Conservation (phyloP, 805 yeast genomes). For the Candida stauntonica region DNA sequence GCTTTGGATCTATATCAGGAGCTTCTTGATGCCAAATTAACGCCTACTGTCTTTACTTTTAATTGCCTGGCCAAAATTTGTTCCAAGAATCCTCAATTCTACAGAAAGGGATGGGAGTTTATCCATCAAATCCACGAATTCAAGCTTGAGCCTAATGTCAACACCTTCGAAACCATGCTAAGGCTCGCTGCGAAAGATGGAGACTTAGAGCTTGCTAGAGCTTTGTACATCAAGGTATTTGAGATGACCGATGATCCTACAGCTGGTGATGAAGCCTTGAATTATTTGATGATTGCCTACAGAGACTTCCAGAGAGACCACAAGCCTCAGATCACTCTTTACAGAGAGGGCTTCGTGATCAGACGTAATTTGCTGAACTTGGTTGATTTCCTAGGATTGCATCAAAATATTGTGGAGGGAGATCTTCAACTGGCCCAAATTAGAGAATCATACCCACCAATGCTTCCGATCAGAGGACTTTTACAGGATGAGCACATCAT, state of each 20-base stretch:
- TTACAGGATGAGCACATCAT: constrained; percentile 40
- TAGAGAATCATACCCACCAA: constrained; percentile 47
- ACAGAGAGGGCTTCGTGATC: constrained; percentile 42
- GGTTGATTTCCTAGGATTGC: constrained; percentile 33
- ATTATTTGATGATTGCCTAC: constrained; percentile 45
- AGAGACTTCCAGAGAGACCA: constrained; percentile 33
- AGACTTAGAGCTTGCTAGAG: constrained; percentile 67
- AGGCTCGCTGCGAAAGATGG: constrained; percentile 77
- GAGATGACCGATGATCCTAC: constrained; percentile 27
- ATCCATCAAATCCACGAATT: constrained; percentile 56
- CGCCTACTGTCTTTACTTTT: constrained; percentile 42
- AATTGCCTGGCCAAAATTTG: constrained; percentile 68
- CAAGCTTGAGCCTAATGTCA: constrained; percentile 37
- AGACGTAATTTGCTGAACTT: constrained; percentile 43
- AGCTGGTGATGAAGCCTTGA: constrained; percentile 15
- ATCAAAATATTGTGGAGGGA: constrained; percentile 13
- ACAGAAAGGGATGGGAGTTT: constrained; percentile 70
- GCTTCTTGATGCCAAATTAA: constrained; percentile 39
- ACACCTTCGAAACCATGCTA: constrained; percentile 64
- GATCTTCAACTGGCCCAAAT: constrained; percentile 16
- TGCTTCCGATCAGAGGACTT: constrained; percentile 56
- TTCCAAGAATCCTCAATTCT: constrained; percentile 43
- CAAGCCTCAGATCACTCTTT: constrained; percentile 35
- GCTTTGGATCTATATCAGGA: constrained; percentile 77
- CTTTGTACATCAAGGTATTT: constrained; percentile 48